Base-by-base conservation (phyloP, 208 protist genomes). In the Trypanosoma theileri region DNA sequence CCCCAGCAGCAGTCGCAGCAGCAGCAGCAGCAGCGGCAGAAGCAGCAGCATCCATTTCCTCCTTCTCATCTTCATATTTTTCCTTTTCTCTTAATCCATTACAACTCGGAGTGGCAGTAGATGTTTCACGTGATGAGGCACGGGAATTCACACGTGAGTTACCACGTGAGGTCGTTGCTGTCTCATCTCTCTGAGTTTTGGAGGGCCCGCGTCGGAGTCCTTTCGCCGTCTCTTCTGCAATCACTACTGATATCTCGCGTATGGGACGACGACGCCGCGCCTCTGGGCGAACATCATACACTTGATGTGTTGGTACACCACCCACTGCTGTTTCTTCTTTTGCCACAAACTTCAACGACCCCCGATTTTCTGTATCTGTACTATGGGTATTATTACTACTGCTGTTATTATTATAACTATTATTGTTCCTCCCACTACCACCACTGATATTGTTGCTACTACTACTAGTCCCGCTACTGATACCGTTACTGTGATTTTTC, bases 221-320 rank as follows among this genome's bases (percentile, higher is more conserved):
- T 71, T 88, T 90, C 44, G 82, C 84, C 41, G 77, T 91, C 66
- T 92, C 88, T 62, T 91, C 87, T 0, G 82, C 79, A 60, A 93
- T 92, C 13, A 91, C 91, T 22, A 86, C 72, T 0, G 82, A 88
- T 54, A 93, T 92, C 24, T 93, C 87, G n/a, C 87, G 83, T 62
- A 96, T 83, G 28, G 91, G 87, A 42, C 81, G 83, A 58, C 69
- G 66, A 40, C 82, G 82, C 54, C 69, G 73, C 26, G 76, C 69
- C 66, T 88, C 91, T 19, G 73, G 79, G 4, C 90, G 87, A n/a
- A 94, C 73, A 78, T 96, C 91, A 71, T 96, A 94, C 13, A 96
- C 71, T 61, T 96, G 88, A 62, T 88, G 75, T 16, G 63, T 76
- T 19, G 84, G 77, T 13, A 72, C 78, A 13, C 86, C 90, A 54